Evolutionary conservation across 345 rosid genomes (phyloP).

Genomic region (Odontarrhena argentea): DNA sequence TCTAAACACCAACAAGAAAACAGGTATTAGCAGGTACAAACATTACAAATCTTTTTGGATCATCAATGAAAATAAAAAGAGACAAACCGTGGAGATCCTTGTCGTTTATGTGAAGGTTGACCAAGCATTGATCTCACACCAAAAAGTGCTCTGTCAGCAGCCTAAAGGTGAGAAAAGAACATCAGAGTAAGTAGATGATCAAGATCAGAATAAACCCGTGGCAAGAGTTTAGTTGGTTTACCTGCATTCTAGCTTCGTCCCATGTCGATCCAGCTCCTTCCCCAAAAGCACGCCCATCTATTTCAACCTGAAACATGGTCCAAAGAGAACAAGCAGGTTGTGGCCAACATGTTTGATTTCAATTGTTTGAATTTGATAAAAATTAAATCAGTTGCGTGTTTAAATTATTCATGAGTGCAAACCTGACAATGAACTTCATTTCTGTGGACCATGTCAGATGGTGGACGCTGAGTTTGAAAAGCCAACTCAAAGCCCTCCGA

Average conservation of each 20-base stretch:
- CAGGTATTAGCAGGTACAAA: background rate
- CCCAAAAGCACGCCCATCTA: conserved; percentile 88
- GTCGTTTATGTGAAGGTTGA: conserved; percentile 68
- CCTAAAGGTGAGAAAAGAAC: conserved; percentile 47
- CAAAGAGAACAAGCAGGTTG: conserved; percentile 12
- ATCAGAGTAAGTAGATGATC: conserved; percentile 22
- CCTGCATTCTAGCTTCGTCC: conserved; percentile 97
- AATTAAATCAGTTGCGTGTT: background rate
- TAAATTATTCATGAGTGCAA: conserved; percentile 18
- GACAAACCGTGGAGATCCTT: conserved; percentile 81
- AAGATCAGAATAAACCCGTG: conserved; percentile 15
- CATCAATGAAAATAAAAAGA: conserved; percentile 15
- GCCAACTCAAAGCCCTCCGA: conserved; percentile 72
- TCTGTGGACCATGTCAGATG: conserved; percentile 58
- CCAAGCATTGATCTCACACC: conserved; percentile 64
- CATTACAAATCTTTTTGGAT: background rate
- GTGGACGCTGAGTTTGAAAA: conserved; percentile 62
- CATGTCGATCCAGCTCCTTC: conserved; percentile 84
- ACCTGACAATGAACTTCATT: conserved; percentile 92
- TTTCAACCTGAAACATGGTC: conserved; percentile 66
- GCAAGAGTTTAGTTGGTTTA: conserved; percentile 32
- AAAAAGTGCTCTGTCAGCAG: conserved; percentile 89
- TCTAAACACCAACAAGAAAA: conserved; percentile 41
- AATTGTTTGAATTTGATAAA: background rate
- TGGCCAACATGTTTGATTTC: background rate